Evolutionary conservation across 306 rosid genomes (phyloP).

Genomic region (Arachis stenosperma): DNA sequence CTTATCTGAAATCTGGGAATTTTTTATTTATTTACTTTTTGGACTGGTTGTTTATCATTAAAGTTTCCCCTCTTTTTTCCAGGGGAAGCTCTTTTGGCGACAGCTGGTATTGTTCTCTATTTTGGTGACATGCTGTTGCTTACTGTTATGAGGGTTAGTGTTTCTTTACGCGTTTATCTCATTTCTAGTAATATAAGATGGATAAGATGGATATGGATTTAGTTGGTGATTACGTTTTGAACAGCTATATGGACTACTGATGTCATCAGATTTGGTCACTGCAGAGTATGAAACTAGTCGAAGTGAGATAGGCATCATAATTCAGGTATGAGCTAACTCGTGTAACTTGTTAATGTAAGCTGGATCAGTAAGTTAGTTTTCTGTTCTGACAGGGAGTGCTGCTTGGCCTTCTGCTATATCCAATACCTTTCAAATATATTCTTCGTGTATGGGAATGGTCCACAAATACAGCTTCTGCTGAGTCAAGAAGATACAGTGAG

Average conservation of each 20-base stretch:
- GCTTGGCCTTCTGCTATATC: conserved; percentile 86
- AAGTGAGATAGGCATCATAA: conserved; percentile 77
- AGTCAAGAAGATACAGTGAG: conserved; percentile 59
- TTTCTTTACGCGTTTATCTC: conserved; percentile 18
- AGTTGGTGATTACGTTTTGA: conserved; percentile 40
- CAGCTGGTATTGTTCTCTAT: conserved; percentile 86
- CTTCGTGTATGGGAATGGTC: conserved; percentile 64
- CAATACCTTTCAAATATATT: conserved; percentile 64
- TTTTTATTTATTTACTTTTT: too few relatives aligned
- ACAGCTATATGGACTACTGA: conserved; percentile 63
- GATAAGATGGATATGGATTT: conserved; percentile 26
- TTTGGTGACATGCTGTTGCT: conserved; percentile 85
- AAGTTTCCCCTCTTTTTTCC: conserved; percentile 25
- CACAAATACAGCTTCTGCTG: conserved; percentile 46
- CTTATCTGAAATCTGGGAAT: conserved; percentile 24
- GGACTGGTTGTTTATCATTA: conserved; percentile 16
- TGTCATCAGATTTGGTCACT: conserved; percentile 51
- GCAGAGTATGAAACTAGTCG: conserved; percentile 59
- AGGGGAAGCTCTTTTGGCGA: conserved; percentile 89
- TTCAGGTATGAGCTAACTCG: conserved; percentile 69
- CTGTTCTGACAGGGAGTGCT: conserved; percentile 75
- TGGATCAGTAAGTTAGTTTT: conserved; percentile 42
- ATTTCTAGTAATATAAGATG: conserved; percentile 24
- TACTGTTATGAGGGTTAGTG: conserved; percentile 70
- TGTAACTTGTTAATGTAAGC: conserved; percentile 31